A percentile compares a stretch with the other conserved stretches of the same genome.
phyloP scores from a whole-genome alignment of 768 basidiomycete species.

The Pulveroboletus frians region DNA sequence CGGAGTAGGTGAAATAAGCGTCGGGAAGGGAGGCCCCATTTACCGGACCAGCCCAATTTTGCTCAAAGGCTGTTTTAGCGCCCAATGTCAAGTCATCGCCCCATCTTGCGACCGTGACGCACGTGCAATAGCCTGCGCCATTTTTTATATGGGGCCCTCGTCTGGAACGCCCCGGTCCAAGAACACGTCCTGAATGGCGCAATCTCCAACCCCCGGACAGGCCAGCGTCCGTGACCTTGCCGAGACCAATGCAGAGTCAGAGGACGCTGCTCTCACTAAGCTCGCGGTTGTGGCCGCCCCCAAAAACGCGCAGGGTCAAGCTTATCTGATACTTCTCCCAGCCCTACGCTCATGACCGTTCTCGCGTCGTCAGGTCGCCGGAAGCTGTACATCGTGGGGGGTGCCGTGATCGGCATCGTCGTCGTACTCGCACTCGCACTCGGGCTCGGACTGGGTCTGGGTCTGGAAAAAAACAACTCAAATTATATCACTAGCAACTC shows the following conservation, averaged over 20 bases:
- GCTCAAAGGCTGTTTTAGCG: no score
- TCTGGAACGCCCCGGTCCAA: neutral
- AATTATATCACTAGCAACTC: slow-evolving; percentile 22
- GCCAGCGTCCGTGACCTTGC: slow-evolving; percentile 4
- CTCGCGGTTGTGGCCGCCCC: neutral
- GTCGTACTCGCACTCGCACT: slow-evolving; percentile 22
- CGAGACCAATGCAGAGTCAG: slow-evolving; percentile 3
- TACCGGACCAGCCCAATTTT: no score
- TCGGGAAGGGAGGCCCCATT: no score
- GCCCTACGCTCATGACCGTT: neutral
- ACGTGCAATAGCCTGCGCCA: slow-evolving; percentile 4
- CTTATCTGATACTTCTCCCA: neutral
- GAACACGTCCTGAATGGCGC: slow-evolving; percentile 7
- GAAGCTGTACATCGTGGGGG: slow-evolving; percentile 15
- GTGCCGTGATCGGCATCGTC: slow-evolving; percentile 7
- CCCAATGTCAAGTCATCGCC: no score
- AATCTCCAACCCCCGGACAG: neutral
- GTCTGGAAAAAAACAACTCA: slow-evolving; percentile 18
- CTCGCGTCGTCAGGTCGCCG: slow-evolving; percentile 15
- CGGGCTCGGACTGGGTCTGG: slow-evolving; percentile 28
- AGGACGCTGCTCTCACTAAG: neutral
- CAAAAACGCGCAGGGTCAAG: slow-evolving; percentile 5
- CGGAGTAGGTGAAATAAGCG: no score
- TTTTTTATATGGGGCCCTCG: neutral
- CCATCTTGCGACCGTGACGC: slow-evolving; percentile 5